Conservation (phyloP, 805 yeast species). For the Pichia paraexigua region DNA sequence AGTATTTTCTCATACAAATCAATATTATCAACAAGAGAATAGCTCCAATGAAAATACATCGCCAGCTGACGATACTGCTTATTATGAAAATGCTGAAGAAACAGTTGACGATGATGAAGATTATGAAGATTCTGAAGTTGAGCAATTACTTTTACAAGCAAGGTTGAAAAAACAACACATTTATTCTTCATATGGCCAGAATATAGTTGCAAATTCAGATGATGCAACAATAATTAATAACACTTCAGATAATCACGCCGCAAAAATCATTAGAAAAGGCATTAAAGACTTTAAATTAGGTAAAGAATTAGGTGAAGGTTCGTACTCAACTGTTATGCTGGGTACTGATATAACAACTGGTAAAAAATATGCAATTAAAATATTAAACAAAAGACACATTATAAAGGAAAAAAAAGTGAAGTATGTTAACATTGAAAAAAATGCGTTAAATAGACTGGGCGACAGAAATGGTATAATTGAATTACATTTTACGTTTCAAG, state of each 20-base stretch:
- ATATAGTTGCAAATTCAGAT: neutral
- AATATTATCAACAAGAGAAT: neutral
- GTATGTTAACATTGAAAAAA: conserved; percentile 77
- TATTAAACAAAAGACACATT: conserved; percentile 67
- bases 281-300: conserved; percentile 87
- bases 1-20: too few species aligned
- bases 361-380: conserved; percentile 64
- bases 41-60: neutral
- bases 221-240: conserved; percentile 38
- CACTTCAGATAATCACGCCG: conserved; percentile 26
- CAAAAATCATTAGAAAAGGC: conserved; percentile 39
- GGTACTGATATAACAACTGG: conserved; percentile 69
- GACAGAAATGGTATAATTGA: conserved; percentile 51
- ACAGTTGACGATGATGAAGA: conserved; percentile 6
- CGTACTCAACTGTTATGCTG: conserved; percentile 86
- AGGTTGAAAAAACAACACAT: neutral
- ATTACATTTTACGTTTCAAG: conserved; percentile 73
- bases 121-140: conserved; percentile 5
- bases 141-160: conserved; percentile 1
- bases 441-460: conserved; percentile 64
- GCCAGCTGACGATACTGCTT: neutral
- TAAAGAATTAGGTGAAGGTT: conserved; percentile 87
- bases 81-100: neutral
- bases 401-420: conserved; percentile 78
- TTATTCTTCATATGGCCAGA: neutral